Conservation (phyloP, 176 grass and related monocot species). For the Zizania latifolia region DNA sequence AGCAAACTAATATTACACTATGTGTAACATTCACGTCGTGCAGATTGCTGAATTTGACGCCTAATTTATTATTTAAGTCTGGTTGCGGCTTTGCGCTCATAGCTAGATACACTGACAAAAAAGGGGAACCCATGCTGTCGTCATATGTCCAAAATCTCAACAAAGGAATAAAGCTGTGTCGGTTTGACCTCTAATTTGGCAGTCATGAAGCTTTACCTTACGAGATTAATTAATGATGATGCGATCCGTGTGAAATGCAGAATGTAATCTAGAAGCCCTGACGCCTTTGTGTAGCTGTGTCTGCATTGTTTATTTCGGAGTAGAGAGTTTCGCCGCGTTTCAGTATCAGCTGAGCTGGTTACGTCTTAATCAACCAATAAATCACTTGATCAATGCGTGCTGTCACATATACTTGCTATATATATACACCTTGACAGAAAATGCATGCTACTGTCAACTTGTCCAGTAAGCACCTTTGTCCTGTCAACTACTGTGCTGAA, state of each 20-base stretch:
- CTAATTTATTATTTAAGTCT: neutral
- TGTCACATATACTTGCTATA: neutral
- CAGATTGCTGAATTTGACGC: constrained; percentile 20
- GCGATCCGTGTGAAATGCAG: neutral
- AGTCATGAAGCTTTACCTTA: neutral
- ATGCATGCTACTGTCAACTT: neutral
- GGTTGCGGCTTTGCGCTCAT: neutral
- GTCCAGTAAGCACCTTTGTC: neutral
- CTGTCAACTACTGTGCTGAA: neutral
- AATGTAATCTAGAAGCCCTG: neutral
- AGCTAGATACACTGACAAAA: neutral
- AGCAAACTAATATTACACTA: constrained; percentile 23
- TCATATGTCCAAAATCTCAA: constrained; percentile 12
- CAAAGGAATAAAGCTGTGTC: constrained; percentile 18
- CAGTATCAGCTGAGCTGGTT: neutral
- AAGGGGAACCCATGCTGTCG: neutral
- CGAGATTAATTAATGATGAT: neutral
- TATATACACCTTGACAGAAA: neutral
- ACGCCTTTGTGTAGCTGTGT: neutral
- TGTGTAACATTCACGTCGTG: constrained; percentile 17
- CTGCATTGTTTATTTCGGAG: neutral
- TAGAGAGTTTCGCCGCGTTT: constrained; percentile 4
- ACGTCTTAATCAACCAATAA: neutral
- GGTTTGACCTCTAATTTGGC: constrained; percentile 32
- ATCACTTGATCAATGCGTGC: neutral